These are phyloP conservation scores for Backusella mclennaniae DNA, from an alignment of 192 early-diverging fungal genomes.

Conservation along the genomic window DNA sequence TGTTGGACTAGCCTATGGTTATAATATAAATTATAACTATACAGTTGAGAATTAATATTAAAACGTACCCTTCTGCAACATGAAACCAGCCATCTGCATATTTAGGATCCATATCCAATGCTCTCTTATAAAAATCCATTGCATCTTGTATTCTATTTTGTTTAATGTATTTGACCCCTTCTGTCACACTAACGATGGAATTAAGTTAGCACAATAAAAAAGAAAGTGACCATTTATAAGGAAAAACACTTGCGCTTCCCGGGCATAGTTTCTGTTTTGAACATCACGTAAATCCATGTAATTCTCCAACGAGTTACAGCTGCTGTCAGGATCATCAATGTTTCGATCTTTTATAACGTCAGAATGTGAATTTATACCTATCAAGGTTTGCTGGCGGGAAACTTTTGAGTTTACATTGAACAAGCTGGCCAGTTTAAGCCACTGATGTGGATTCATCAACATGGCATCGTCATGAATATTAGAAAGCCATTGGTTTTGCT, in stretches of 20 bases:
- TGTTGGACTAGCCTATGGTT: constrained; percentile 24
- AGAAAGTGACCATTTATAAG: not conserved
- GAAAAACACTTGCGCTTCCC: constrained; percentile 31
- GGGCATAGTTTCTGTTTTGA: constrained; percentile 37
- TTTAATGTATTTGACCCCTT: constrained; percentile 32
- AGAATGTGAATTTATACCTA: not conserved
- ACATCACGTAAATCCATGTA: constrained; percentile 30
- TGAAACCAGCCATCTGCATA: constrained; percentile 38
- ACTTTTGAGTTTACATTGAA: constrained; percentile 32
- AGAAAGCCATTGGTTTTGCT: constrained; percentile 18
- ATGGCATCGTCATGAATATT: constrained; percentile 27
- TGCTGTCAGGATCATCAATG: not conserved
- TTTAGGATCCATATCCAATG: constrained; percentile 40
- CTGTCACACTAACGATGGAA: constrained; percentile 11
- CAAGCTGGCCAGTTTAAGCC: constrained; percentile 25
- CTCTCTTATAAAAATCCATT: constrained; percentile 32
- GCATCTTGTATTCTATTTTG: constrained; percentile 26
- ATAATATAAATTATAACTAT: not conserved
- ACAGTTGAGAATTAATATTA: not conserved
- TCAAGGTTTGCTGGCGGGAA: constrained; percentile 17
- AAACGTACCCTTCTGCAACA: constrained; percentile 31
- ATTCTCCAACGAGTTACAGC: constrained; percentile 14
- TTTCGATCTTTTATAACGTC: constrained; percentile 11
- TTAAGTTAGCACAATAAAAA: not conserved
- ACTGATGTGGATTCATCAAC: constrained; percentile 36